Conservation (phyloP, 108 stramenopile genomes). For the Cylindrotheca fusiformis region DNA sequence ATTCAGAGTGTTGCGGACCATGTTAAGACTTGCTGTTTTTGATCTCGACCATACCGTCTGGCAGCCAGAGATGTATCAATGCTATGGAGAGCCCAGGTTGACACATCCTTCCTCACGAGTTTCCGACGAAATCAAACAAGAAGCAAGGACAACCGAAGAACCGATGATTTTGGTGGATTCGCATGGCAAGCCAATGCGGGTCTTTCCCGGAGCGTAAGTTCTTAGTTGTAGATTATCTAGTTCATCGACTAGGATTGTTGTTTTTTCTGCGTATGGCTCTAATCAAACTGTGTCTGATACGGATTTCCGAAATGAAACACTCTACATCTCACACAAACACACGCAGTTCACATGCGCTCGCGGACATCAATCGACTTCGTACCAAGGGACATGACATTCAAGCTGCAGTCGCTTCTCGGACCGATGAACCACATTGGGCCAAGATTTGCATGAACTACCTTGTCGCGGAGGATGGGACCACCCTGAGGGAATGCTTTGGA, state of each 20-base stretch:
- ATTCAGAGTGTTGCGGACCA: no score
- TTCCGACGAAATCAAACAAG: constrained; percentile 8
- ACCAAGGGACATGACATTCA: constrained; percentile 28
- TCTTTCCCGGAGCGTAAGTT: constrained; percentile 51
- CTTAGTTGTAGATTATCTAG: no score
- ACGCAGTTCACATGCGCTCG: constrained; percentile 42
- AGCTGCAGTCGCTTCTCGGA: constrained; percentile 73
- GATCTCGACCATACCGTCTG: constrained; percentile 52
- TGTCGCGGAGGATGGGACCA: constrained; percentile 38
- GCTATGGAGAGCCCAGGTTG: constrained; percentile 31
- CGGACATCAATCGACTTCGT: constrained; percentile 49
- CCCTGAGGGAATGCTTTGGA: constrained; percentile 43
- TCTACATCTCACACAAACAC: no score
- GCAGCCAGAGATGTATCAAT: constrained; percentile 58
- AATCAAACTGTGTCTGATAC: no score
- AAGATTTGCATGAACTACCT: constrained; percentile 61
- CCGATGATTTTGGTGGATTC: constrained; percentile 25
- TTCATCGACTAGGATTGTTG: no score
- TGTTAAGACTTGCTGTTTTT: constrained; percentile 32
- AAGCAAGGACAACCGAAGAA: constrained; percentile 18
- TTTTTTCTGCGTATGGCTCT: no score
- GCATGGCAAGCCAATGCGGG: constrained; percentile 26
- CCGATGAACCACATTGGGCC: constrained; percentile 78
- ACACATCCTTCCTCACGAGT: constrained; percentile 8
- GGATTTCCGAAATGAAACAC: no score